Percentiles rank a stretch among this genome's conserved stretches.
Evolutionary conservation across 2,329 filamentous ascomycete genomes (phyloP).

Genomic region (Diplodia intermedia): DNA sequence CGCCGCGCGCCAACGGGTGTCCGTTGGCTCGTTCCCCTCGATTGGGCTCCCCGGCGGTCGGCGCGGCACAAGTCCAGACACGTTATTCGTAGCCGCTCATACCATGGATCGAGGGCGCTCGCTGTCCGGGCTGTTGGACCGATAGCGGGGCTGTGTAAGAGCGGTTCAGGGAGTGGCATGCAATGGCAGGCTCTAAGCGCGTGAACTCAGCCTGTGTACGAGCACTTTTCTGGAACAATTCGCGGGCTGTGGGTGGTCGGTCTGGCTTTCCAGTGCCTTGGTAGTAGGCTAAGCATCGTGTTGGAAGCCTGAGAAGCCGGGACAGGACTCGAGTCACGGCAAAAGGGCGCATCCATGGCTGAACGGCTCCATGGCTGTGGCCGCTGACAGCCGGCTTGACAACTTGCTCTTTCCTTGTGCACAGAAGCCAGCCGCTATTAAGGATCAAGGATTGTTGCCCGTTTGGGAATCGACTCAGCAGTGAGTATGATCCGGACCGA

Average conservation of each 20-base stretch:
- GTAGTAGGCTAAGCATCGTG: constrained; percentile 8
- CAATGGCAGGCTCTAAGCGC: constrained; percentile 10
- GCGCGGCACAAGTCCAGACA: constrained; percentile 4
- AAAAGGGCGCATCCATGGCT: neutral
- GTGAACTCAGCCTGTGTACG: constrained; percentile 10
- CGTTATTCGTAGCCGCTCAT: constrained; percentile 1
- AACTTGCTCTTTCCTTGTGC: constrained; percentile 8
- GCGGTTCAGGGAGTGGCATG: constrained; percentile 12
- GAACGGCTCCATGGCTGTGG: constrained; percentile 12
- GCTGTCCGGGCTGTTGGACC: constrained; percentile 7
- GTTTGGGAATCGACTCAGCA: constrained; percentile 26
- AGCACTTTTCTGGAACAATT: neutral
- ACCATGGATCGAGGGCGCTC: neutral
- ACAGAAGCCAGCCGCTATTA: constrained; percentile 26
- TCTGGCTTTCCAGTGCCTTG: constrained; percentile 8
- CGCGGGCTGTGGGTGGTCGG: constrained; percentile 1
- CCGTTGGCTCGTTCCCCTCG: constrained; percentile 8
- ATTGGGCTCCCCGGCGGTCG: constrained; percentile 12
- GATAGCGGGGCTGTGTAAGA: constrained; percentile 23
- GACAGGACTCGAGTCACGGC: constrained; percentile 13
- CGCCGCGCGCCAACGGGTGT: constrained; percentile 7
- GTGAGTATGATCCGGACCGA: constrained; percentile 25
- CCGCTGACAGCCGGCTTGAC: constrained; percentile 13
- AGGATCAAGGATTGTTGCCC: constrained; percentile 26
- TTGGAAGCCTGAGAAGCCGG: constrained; percentile 13